Base-by-base conservation (phyloP, 1,284 basidiomycete species). In the Chondrostereum purpureum region DNA sequence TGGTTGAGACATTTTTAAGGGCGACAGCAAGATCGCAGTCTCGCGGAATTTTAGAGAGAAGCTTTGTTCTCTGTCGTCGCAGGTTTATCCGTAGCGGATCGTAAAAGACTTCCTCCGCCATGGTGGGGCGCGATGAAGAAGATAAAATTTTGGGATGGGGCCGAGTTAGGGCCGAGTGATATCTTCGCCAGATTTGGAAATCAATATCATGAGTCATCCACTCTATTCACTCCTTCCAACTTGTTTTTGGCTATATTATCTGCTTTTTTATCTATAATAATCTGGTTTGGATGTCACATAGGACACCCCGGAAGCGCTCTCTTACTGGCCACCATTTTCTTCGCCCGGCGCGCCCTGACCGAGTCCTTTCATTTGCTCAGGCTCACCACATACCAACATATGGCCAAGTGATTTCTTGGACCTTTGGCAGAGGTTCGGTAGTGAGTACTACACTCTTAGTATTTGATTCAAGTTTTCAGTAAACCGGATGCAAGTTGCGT, bases 71-170 rank as follows among this genome's bases (percentile, higher is more conserved):
- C 55, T 83, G 81, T 50, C 69, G 66, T 42, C 56, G 57, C 43
- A 83, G 58, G 57, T 84, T 72, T 53, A 83, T 70, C 18, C 64
- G 53, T 41, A 83, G 68, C 6, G 73, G 73, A 54, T 75, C 65
- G 22, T 51, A 43, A 39, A 61, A 31, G 20, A 37, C 18, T 37
- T 46, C 45, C 42, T 31, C 27, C 27, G n/a, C n/a, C n/a, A n/a
- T n/a, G n/a, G n/a, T n/a, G n/a, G n/a, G n/a, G n/a, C n/a, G n/a
- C n/a, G n/a, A n/a, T n/a, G n/a, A n/a, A n/a, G n/a, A n/a, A n/a
- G n/a, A n/a, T n/a, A n/a, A n/a, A n/a, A n/a, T n/a, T n/a, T n/a
- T n/a, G n/a, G n/a, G n/a, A n/a, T n/a, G n/a, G n/a, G n/a, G n/a
- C n/a, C n/a, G n/a, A n/a, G n/a, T n/a, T n/a, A n/a, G n/a, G n/a